Base-by-base conservation (phyloP, 75 land plant genomes). In the Picea glauca region DNA sequence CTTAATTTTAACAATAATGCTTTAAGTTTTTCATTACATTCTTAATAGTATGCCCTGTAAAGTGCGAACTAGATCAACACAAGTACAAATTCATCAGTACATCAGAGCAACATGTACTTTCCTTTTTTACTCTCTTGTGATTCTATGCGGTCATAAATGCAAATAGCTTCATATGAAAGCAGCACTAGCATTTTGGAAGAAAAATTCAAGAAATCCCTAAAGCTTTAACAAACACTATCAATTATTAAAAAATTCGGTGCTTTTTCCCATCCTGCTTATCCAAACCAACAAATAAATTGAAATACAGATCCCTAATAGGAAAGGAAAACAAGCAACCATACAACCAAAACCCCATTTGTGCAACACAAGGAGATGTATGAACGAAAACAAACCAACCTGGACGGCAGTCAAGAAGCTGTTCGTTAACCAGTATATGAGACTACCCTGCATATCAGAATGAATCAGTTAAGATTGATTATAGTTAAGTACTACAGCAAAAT, bases 401-500 rank as follows among this genome's bases (percentile, higher is more conserved):
- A 76, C 82, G 60, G 63, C 76, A 46, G 58, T 79, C 74, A 59
- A 82, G 81, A 60, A 58, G 54, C 57, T 56, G 62, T 79, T 82
- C 58, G 84, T 58, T 40, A 82, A 63, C 84, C 75, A 79, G 62
- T 73, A 82, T 62, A 82, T 67, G 62, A 82, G 80, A 56, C 72
- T 76, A 17, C 84, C 84, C 84, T 82, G 84, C 76, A 60, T 14
- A 66, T 20, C 43, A 74, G 18, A 73, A 78, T 12, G 7, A 70
- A 70, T 46, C 50, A 40, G n/a, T 20, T 20, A 40, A 67, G 33
- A 40, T 40, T 38, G 73, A 46, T 7, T 46, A 8, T 46, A 7
- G 9, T 46, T 46, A 46, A 46, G 6, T 46, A 46, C 54, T 7
- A 46, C 7, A 7, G 54, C 9, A 20, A 70, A 17, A 26, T 32